Conservation (phyloP, 2,329 filamentous ascomycete genomes). For the Cladosporium sp. region DNA sequence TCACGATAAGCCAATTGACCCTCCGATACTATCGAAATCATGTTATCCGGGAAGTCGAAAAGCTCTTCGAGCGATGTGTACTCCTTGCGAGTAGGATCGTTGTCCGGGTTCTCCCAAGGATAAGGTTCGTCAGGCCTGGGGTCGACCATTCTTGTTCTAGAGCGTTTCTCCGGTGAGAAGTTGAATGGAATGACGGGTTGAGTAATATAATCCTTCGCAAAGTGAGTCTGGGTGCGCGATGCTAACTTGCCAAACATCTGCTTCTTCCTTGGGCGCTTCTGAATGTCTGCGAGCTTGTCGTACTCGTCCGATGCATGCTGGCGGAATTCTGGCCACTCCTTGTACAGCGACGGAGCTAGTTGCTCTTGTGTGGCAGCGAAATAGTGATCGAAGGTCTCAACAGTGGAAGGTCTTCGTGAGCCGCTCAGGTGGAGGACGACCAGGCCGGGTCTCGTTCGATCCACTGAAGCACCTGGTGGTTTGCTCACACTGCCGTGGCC, state of each 20-base stretch:
- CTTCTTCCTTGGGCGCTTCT: slow-evolving; percentile 41
- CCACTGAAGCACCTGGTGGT: not conserved
- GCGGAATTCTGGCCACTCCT: slow-evolving; percentile 32
- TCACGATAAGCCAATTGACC: slow-evolving; percentile 31
- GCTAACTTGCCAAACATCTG: slow-evolving; percentile 31
- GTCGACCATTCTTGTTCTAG: slow-evolving; percentile 19
- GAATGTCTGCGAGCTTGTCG: slow-evolving; percentile 60
- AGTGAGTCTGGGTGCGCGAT: slow-evolving; percentile 15
- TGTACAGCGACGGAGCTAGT: slow-evolving; percentile 26
- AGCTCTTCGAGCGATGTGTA: slow-evolving; percentile 28
- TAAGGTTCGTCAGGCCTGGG: slow-evolving; percentile 26
- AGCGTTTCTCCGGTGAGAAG: slow-evolving; percentile 16
- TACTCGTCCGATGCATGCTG: slow-evolving; percentile 44
- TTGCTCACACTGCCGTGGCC: not conserved
- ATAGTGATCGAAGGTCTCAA: not conserved
- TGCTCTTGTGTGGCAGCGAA: not conserved
- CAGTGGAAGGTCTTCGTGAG: not conserved
- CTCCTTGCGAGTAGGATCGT: slow-evolving; percentile 12
- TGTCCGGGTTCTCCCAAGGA: slow-evolving; percentile 15
- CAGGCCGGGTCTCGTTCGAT: not conserved
- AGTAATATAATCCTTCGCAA: not conserved
- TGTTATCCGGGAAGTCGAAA: slow-evolving; percentile 26
- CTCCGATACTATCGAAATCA: slow-evolving; percentile 29
- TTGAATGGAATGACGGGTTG: not conserved
- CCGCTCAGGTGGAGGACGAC: not conserved